A percentile compares a stretch with the other conserved stretches of the same genome.
phyloP scores from a whole-genome alignment of 2,329 filamentous ascomycete genomes.

The Claviceps sp. region DNA sequence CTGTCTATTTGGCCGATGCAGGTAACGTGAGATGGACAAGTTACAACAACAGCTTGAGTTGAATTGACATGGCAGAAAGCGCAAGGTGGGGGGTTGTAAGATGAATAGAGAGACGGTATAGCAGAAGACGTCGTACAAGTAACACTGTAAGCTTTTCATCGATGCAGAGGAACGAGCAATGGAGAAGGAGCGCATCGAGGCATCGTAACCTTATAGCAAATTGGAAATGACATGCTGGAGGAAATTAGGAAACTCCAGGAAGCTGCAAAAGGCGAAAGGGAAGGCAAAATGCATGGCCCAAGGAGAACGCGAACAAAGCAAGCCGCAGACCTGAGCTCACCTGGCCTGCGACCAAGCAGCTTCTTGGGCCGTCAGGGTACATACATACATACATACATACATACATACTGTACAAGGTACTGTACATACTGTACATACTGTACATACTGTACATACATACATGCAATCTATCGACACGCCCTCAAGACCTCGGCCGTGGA shows the following conservation, averaged over 20 bases:
- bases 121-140: conserved; percentile 7
- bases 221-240: conserved; percentile 5
- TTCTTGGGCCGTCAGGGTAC: not conserved
- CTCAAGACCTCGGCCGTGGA: not conserved
- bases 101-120: conserved; percentile 4
- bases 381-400: too few species aligned
- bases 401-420: too few species aligned
- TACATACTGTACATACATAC: too few species aligned
- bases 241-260: not conserved
- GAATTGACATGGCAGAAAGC: conserved; percentile 2
- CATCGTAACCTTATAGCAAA: conserved; percentile 41
- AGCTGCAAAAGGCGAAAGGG: not conserved
- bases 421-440: too few species aligned
- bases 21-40: not conserved
- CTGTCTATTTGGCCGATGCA: not conserved
- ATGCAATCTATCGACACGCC: conserved; percentile 4
- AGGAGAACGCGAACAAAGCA: not conserved
- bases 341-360: not conserved
- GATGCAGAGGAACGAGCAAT: conserved; percentile 13
- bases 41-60: not conserved
- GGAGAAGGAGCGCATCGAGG: conserved; percentile 22
- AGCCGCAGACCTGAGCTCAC: not conserved
- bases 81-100: not conserved
- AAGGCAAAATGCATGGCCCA: too few species aligned
- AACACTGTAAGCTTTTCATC: conserved; percentile 7